Evolutionary conservation across 2,329 filamentous ascomycete genomes (phyloP).

Genomic region (Fusarium brevicatenulatum): DNA sequence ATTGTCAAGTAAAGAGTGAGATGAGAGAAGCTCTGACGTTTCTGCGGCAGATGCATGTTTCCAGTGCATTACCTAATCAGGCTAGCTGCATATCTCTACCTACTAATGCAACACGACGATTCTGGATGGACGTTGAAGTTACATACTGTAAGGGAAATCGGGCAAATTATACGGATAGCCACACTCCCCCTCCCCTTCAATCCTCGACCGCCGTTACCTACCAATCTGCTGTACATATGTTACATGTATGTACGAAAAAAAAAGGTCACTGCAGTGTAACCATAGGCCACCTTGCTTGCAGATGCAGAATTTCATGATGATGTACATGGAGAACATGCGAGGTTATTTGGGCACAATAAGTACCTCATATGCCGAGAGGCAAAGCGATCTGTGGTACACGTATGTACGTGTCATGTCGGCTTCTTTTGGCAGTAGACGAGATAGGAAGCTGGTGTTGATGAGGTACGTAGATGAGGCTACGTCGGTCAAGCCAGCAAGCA

Average conservation of each 20-base stretch:
- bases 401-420: neutral
- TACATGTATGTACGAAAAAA: neutral
- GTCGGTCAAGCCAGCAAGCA: neutral
- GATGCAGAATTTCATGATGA: conserved; percentile 19
- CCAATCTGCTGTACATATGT: neutral
- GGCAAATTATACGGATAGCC: neutral
- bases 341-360: conserved; percentile 1
- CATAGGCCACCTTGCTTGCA: conserved; percentile 11
- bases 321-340: conserved; percentile 16
- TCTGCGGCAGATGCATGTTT: conserved; percentile 23
- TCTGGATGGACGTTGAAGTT: neutral
- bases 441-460: neutral
- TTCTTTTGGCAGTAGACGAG: neutral
- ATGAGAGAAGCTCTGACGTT: conserved; percentile 25
- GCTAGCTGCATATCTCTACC: conserved; percentile 8
- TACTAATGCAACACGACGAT: neutral
- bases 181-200: conserved; percentile 7
- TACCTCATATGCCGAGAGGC: conserved; percentile 2
- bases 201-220: neutral
- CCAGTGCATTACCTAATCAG: conserved; percentile 26
- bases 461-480: neutral
- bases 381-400: neutral
- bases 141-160: neutral
- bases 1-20: neutral
- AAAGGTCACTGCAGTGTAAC: conserved; percentile 33